A percentile compares a stretch with the other conserved stretches of the same genome.
These are phyloP conservation scores for Endoconidiophora laricicola DNA, from an alignment of 2,329 filamentous ascomycete genomes.

Conservation along the genomic window DNA sequence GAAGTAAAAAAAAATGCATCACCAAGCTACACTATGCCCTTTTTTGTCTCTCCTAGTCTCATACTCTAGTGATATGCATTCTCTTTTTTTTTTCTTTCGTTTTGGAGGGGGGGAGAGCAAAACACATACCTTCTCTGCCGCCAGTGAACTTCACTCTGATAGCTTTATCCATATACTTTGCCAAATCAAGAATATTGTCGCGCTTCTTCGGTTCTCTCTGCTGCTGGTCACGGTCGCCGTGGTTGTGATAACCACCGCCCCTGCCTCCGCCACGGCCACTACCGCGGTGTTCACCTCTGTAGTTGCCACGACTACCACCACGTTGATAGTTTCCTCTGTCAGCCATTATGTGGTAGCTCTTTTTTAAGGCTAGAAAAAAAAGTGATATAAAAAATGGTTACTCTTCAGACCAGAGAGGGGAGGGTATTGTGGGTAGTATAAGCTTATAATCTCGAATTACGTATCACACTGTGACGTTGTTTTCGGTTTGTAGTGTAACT, in stretches of 20 bases:
- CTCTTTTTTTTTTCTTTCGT: background rate
- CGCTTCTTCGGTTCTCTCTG: conserved; percentile 69
- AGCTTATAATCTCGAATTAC: too few relatives aligned
- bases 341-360: conserved; percentile 6
- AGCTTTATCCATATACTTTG: conserved; percentile 93
- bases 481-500: too few relatives aligned
- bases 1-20: too few relatives aligned
- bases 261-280: conserved; percentile 31
- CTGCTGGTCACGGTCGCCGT: conserved; percentile 26
- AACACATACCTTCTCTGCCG: conserved; percentile 59
- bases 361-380: too few relatives aligned
- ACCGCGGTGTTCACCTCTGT: conserved; percentile 24
- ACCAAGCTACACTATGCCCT: too few relatives aligned
- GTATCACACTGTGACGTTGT: too few relatives aligned
- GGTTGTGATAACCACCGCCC: conserved; percentile 28
- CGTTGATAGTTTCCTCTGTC: conserved; percentile 20
- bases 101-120: background rate
- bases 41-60: too few relatives aligned
- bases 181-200: conserved; percentile 90
- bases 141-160: conserved; percentile 95
- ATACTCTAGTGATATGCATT: too few relatives aligned
- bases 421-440: too few relatives aligned
- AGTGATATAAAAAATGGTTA: too few relatives aligned
- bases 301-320: conserved; percentile 29
- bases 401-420: too few relatives aligned